These are phyloP conservation scores for Chrysopogon serrulatus DNA, from an alignment of 176 grass and related monocot species.

Conservation along the genomic window DNA sequence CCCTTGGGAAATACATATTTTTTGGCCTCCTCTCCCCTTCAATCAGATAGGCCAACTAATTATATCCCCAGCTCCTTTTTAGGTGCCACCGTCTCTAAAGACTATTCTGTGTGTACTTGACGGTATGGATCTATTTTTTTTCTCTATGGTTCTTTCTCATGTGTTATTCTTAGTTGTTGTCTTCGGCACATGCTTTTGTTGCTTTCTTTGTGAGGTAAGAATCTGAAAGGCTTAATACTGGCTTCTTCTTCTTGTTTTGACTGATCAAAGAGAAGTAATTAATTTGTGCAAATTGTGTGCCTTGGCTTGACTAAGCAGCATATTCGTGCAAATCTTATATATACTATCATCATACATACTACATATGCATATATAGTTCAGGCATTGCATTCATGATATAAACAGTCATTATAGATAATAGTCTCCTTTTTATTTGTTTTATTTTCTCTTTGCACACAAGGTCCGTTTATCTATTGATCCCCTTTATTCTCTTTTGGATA, in stretches of 20 bases:
- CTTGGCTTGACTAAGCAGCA: neutral
- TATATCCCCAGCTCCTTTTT: constrained; percentile 36
- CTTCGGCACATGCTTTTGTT: constrained; percentile 26
- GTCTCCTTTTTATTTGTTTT: neutral
- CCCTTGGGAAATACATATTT: neutral
- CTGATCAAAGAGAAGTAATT: neutral
- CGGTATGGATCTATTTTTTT: constrained; percentile 7
- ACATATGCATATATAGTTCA: neutral
- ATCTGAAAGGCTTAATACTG: constrained; percentile 21
- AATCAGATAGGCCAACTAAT: constrained; percentile 40
- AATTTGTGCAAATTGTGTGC: neutral
- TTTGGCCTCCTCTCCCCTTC: neutral
- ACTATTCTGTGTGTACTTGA: constrained; percentile 41
- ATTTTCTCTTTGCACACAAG: neutral
- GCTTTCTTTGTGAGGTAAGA: constrained; percentile 21
- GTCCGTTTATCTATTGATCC: neutral
- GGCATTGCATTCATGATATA: neutral
- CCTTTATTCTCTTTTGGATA: neutral
- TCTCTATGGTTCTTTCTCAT: constrained; percentile 24
- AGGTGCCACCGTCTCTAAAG: constrained; percentile 34
- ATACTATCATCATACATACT: neutral
- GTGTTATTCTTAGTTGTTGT: constrained; percentile 8
- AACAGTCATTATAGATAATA: neutral
- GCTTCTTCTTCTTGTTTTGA: constrained; percentile 7
- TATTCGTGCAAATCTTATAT: neutral